These are phyloP conservation scores for Penicillium crustosum DNA, from an alignment of 2,329 filamentous ascomycete species.

Conservation along the genomic window DNA sequence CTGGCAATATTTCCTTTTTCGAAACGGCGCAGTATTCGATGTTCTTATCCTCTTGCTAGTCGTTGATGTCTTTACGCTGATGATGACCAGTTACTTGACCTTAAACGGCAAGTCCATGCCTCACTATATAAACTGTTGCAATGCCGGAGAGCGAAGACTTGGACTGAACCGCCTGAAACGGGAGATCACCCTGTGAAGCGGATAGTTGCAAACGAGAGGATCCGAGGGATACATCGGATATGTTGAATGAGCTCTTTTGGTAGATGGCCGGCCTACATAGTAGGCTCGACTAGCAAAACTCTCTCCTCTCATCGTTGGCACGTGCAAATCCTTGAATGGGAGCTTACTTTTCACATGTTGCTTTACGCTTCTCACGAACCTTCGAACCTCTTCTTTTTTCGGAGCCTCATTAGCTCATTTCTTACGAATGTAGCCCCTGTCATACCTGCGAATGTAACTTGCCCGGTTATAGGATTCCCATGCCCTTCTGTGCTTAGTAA, in stretches of 20 bases:
- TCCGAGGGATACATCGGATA: background rate
- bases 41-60: no score
- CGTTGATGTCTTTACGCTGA: no score
- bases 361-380: background rate
- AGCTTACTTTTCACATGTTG: background rate
- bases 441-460: background rate
- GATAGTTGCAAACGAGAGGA: background rate
- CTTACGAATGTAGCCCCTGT: background rate
- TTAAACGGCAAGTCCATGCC: no score
- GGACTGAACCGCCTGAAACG: background rate
- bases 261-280: background rate
- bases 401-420: background rate
- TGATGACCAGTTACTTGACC: no score
- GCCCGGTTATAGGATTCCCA: background rate
- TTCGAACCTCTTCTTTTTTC: background rate
- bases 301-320: background rate
- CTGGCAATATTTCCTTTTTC: no score
- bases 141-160: background rate
- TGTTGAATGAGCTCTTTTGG: background rate
- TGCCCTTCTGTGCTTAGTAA: background rate
- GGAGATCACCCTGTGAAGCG: background rate
- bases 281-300: background rate
- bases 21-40: no score
- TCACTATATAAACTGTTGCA: no score
- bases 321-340: background rate